A percentile compares a stretch with the other conserved stretches of the same genome.
Conservation (phyloP, 2,329 filamentous ascomycete genomes). For the Coleophoma cylindrospora region DNA sequence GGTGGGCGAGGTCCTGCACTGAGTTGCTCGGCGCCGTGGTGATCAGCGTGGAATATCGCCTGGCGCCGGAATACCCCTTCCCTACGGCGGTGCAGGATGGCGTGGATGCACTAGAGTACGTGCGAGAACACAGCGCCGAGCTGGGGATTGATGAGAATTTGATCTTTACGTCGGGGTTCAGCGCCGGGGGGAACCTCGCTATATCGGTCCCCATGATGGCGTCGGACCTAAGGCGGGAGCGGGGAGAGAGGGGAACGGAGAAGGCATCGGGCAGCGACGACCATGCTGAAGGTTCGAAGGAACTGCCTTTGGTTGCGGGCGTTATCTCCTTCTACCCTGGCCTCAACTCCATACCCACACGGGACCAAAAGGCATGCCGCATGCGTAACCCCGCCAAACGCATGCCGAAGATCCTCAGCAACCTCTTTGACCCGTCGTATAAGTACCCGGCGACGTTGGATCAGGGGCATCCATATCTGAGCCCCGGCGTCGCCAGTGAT, state of each 20-base stretch:
- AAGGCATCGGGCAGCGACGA: background rate
- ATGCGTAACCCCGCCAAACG: background rate
- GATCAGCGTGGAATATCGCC: conserved; percentile 27
- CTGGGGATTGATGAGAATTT: background rate
- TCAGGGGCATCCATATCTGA: background rate
- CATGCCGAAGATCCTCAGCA: background rate
- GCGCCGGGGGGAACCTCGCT: background rate
- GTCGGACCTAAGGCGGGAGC: background rate
- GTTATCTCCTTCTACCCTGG: background rate
- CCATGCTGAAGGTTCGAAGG: background rate
- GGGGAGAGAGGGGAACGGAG: background rate
- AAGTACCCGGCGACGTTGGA: background rate
- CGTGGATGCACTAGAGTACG: conserved; percentile 13
- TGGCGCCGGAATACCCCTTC: conserved; percentile 26
- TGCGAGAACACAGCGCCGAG: background rate
- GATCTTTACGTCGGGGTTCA: background rate
- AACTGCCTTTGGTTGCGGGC: background rate
- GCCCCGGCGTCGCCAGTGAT: background rate
- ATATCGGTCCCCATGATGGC: background rate
- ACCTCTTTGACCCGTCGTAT: background rate
- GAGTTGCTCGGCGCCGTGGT: conserved; percentile 17
- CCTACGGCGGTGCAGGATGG: conserved; percentile 28
- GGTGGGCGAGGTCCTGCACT: background rate
- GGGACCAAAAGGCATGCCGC: background rate
- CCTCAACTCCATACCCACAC: background rate